Evolutionary conservation across 2,329 filamentous ascomycete genomes (phyloP).

Genomic region (Aspergillus sp.): DNA sequence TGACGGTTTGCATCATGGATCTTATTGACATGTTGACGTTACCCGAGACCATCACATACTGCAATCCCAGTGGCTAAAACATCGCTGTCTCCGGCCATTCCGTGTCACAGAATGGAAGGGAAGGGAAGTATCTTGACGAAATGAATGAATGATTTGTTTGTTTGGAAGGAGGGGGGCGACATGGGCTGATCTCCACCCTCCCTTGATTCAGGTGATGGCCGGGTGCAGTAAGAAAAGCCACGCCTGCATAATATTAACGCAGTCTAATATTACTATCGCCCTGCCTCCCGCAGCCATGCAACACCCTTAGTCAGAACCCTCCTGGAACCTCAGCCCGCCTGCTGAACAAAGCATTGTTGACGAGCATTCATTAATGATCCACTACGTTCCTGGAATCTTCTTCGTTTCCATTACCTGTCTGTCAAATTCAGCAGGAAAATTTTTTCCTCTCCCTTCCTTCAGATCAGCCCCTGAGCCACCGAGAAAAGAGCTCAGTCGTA

Average conservation of each 20-base stretch:
- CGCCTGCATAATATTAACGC: background rate
- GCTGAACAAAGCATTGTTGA: slow-evolving; percentile 7
- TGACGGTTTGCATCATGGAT: background rate
- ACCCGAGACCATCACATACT: background rate
- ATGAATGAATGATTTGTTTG: background rate
- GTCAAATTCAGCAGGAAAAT: background rate
- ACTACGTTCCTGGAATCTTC: slow-evolving; percentile 1
- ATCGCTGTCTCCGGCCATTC: background rate
- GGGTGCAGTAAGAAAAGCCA: background rate
- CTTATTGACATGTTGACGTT: background rate
- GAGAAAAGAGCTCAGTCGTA: background rate
- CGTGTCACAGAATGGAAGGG: background rate
- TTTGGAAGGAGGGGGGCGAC: background rate
- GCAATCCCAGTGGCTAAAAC: background rate
- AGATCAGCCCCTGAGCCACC: background rate
- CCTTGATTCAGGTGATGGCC: background rate
- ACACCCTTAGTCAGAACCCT: background rate
- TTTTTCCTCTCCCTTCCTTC: background rate
- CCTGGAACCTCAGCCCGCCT: background rate
- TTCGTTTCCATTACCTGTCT: background rate
- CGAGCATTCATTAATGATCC: background rate
- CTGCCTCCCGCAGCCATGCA: background rate
- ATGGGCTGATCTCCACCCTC: slow-evolving; percentile 3
- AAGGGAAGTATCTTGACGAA: background rate
- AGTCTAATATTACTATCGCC: background rate